Base-by-base conservation (phyloP, 2,329 filamentous ascomycete genomes). In the Teratosphaeria zuluensis region DNA sequence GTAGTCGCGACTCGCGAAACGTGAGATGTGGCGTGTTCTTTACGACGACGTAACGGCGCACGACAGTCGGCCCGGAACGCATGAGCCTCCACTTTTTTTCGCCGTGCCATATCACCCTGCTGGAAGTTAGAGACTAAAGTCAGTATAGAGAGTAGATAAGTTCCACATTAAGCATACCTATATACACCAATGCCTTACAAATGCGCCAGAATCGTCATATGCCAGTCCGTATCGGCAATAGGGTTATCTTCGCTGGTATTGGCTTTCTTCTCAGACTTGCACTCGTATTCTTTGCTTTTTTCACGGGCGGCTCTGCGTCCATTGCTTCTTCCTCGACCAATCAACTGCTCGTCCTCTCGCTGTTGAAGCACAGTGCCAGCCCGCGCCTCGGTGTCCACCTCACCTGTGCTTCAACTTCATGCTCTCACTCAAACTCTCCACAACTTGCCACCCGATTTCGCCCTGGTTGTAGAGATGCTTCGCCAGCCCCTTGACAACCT, bases 401-500 rank as follows among this genome's bases (percentile, higher is more conserved):
- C 16, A 48, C 19, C 42, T 48, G 6, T 48, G 42, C 19, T n/a
- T 48, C 42, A 48, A 24, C n/a, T 48, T 48, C 56, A 73, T 59
- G 48, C 72, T 67, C 55, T 67, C 65, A 32, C 65, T 64, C 30
- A 74, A 63, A 56, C 70, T 72, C 54, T 71, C 68, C 14, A 72
- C 54, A 0, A 85, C 82, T 72, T 79, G 76, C 58, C 80, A 76
- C 31, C 78, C 76, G 57, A 86, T 75, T 16, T 79, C 73, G 3
- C 83, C 84, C 66, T 86, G 83, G 69, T 85, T 85, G 62, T 84
- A 84, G 53, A 87, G 70, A 69, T 86, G 83, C 71, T 84, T 86
- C 64, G 79, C 77, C 60, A 87, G 65, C 1, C 83, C 82, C 65
- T 79, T 81, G 19, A 87, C 81, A 19, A 87, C 80, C 74, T 96